Evolutionary conservation across 2,329 filamentous ascomycete genomes (phyloP).

Genomic region (Sclerotinia sclerotiorum): DNA sequence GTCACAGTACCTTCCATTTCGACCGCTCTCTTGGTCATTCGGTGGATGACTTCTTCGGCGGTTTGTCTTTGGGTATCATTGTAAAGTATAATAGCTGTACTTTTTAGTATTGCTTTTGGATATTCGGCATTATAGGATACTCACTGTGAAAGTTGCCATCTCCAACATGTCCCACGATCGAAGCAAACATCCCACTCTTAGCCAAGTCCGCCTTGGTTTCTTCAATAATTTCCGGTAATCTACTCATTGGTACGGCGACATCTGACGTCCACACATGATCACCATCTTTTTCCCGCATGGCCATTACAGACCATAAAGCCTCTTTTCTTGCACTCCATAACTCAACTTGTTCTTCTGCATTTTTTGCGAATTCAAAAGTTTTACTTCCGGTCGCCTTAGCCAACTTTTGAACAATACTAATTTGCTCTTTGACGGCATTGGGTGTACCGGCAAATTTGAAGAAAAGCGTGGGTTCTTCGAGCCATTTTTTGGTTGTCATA

Average conservation of each 20-base stretch:
- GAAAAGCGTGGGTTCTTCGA: constrained; percentile 73
- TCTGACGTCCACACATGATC: constrained; percentile 84
- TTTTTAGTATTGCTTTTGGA: constrained; percentile 20
- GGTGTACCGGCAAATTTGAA: constrained; percentile 80
- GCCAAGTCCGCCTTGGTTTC: constrained; percentile 65
- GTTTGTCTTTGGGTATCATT: constrained; percentile 65
- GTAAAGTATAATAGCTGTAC: constrained; percentile 55
- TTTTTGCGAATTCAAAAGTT: constrained; percentile 76
- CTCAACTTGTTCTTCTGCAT: constrained; percentile 67
- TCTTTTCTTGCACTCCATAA: constrained; percentile 84
- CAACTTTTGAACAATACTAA: constrained; percentile 63
- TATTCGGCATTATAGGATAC: background rate
- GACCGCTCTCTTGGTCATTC: constrained; percentile 83
- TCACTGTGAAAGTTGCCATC: constrained; percentile 75
- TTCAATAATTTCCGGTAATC: constrained; percentile 73
- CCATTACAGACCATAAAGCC: constrained; percentile 77
- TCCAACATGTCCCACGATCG: constrained; percentile 70
- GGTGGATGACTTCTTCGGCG: constrained; percentile 71
- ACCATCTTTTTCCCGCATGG: constrained; percentile 56
- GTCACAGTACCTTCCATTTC: constrained; percentile 85
- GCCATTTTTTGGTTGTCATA: constrained; percentile 65
- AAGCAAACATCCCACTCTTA: constrained; percentile 57
- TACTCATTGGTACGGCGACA: constrained; percentile 78
- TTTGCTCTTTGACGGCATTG: constrained; percentile 73
- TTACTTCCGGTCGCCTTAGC: constrained; percentile 62